A percentile compares a stretch with the other conserved stretches of the same genome.
Conservation (phyloP, 257 asterid genomes). For the Solanum bulbocastanum region DNA sequence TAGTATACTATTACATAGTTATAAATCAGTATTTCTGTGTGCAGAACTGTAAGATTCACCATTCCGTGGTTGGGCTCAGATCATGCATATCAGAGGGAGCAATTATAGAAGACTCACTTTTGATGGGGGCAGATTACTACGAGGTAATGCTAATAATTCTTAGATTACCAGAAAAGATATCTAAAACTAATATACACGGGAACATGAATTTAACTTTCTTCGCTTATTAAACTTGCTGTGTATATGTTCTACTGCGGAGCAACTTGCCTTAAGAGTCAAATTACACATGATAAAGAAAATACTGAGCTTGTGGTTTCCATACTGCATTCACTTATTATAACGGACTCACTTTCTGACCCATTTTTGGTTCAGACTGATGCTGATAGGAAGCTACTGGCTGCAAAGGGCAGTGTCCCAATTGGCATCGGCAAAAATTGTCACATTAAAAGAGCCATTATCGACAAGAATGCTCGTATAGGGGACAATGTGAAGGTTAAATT, state of each 20-base stretch:
- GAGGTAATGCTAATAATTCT: slow-evolving; percentile 43
- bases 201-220: background rate
- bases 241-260: background rate
- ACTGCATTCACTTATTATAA: background rate
- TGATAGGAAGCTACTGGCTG: slow-evolving; percentile 53
- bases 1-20: background rate
- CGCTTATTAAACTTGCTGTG: background rate
- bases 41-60: slow-evolving; percentile 94
- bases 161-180: background rate
- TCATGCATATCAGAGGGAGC: slow-evolving; percentile 97
- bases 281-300: background rate
- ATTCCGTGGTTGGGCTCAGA: slow-evolving; percentile 89
- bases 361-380: slow-evolving; percentile 58
- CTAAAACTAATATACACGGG: background rate
- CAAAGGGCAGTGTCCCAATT: slow-evolving; percentile 76
- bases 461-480: slow-evolving; percentile 90
- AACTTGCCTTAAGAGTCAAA: background rate
- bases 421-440: slow-evolving; percentile 82
- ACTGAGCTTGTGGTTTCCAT: background rate
- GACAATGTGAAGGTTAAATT: slow-evolving; percentile 58
- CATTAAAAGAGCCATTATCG: slow-evolving; percentile 81
- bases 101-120: slow-evolving; percentile 68
- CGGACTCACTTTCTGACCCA: background rate
- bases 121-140: slow-evolving; percentile 95
- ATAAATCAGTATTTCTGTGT: background rate